Base-by-base conservation (phyloP, 192 early-diverging fungal species). In the Coemansia sp. region DNA sequence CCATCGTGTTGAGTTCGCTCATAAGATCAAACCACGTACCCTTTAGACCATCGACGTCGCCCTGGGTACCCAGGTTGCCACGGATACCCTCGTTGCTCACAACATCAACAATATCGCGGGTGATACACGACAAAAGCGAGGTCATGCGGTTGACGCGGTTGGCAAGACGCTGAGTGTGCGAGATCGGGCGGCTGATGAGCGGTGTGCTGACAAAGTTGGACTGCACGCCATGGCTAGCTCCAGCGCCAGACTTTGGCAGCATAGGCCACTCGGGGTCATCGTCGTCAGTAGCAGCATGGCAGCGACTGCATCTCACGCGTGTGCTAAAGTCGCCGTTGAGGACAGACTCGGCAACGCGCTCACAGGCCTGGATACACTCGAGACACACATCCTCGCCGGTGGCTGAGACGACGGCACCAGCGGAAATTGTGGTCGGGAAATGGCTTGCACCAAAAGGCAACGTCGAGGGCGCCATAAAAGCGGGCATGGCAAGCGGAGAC, bases 1-100 rank as follows among this genome's bases (percentile, higher is more conserved):
- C 83, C 84, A 87, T 84, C 27, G 71, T 80, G 72, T 90, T 90
- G 37, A 90, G 87, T 32, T 90, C 86, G 72, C 84, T 88, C 34
- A 88, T 89, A 31, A 90, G 65, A 38, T 87, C 82, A 48, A 87
- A 85, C 90, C 90, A 91, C 1, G 85, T 88, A 5, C 90, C 90
- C 15, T 73, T 78, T 1, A 87, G 78, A 8, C 82, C 90, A 46
- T 74, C 75, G 12, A 89, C 85, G 9, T 86, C 68, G 37, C 87
- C 90, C 67, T 89, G 90, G 1, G 85, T 87, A 15, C 90, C 92
- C 5, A 93, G 67, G 37, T 76, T 80, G 5, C 92, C 92, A 67
- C 90, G 86, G 0, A 85, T 85, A 25, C 90, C 91, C 53, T 91
- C 90, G 72, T 90, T 90, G 57, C 85, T 84, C 5, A 89, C 85